Conservation (phyloP, 371 early-diverging fungal genomes). For the Haplosporangium sp. region DNA sequence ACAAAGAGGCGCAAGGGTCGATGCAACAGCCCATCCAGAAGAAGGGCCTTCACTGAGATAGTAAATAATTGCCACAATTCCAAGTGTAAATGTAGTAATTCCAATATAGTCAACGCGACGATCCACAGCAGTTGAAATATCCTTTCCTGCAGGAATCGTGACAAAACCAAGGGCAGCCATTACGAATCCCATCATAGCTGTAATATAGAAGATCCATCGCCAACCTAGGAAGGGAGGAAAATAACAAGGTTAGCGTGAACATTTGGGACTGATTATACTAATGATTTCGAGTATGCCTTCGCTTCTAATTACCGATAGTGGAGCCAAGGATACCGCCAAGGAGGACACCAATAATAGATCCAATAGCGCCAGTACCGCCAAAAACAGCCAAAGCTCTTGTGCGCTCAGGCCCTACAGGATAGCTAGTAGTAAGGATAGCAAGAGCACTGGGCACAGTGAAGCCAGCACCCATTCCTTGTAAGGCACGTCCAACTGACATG, state of each 20-base stretch:
- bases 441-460: slow-evolving; percentile 47
- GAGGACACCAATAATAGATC: slow-evolving; percentile 21
- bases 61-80: slow-evolving; percentile 16
- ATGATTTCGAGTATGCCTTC: neutral
- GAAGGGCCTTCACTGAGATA: slow-evolving; percentile 14
- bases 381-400: slow-evolving; percentile 18
- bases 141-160: neutral
- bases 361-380: slow-evolving; percentile 18
- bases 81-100: neutral
- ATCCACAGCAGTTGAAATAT: neutral
- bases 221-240: slow-evolving; percentile 13
- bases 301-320: slow-evolving; percentile 12
- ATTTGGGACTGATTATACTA: no score
- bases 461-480: slow-evolving; percentile 60
- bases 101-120: slow-evolving; percentile 15
- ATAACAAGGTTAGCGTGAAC: neutral
- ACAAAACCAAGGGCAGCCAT: slow-evolving; percentile 3
- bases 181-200: slow-evolving; percentile 10
- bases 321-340: slow-evolving; percentile 29
- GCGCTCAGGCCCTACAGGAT: slow-evolving; percentile 23
- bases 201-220: slow-evolving; percentile 26
- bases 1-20: slow-evolving; percentile 5
- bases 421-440: slow-evolving; percentile 38
- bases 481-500: slow-evolving; percentile 54
- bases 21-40: slow-evolving; percentile 18